Evolutionary conservation across 2,329 filamentous ascomycete genomes (phyloP), one percentile per base, ranked within the genome.

Genomic region (Trichoderma simmonsii): DNA sequence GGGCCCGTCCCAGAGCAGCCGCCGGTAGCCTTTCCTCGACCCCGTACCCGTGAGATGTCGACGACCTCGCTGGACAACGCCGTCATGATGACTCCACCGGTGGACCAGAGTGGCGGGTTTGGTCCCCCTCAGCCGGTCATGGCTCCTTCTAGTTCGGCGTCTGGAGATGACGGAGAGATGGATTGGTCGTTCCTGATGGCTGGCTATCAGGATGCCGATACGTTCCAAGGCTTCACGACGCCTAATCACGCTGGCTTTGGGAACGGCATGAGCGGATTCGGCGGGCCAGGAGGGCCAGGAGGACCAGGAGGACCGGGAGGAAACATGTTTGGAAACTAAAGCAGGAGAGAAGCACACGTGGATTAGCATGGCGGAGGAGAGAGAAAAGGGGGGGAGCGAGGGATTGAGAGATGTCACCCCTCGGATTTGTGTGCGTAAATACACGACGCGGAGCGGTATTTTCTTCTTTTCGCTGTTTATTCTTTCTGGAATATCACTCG

Each of bases 141-240:
- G 70, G 74, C 51, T 66, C 75, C 70, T 66, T 70, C 66, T 15
- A 73, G 72, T 32, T 59, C 61, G 11, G 57, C 70, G 24, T 76
- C 78, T 6, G 76, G 76, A 15, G 76, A 79, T 18, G 81, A 82
- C 12, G 43, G 34, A 73, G 75, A 14, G 80, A 84, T 87, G 84
- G 85, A 87, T 75, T 87, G 85, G 85, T 83, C 81, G 32, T 84
- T 83, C 48, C 78, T 86, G 65, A 80, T 86, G 76, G 82, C 85
- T 48, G 79, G 80, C 26, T 84, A 84, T 71, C 78, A 78, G n/a
- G 80, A 82, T 30, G 74, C 78, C 28, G 75, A 75, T 15, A 77
- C 76, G 2, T 82, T 79, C 30, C 76, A 78, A 6, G 78, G 77
- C 3, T 80, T 80, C 34, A 77, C 76, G 18, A 73, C 73, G 28